Base-by-base conservation (phyloP, 352 stramenopile genomes). In the Blastocystis sp. region DNA sequence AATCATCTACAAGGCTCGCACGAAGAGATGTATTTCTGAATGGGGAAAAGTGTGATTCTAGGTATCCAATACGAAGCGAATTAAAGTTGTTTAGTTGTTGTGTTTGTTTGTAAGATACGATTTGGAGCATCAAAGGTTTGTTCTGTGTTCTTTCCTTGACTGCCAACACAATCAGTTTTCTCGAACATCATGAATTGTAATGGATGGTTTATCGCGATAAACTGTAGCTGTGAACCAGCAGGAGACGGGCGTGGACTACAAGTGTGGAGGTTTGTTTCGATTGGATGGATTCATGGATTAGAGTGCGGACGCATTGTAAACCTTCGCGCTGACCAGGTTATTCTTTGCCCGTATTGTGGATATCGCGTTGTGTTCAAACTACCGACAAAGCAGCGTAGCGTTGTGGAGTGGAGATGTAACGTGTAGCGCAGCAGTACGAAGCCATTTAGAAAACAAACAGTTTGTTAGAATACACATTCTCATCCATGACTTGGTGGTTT, bases 301-400 rank as follows among this genome's bases (percentile, higher is more conserved):
- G 69, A 81, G 29, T 81, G 69, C 40, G 69, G 69, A 34, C 29
- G 56, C 34, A 81, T 81, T 32, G 69, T 81, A 0, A 81, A 34
- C 2, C 69, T 81, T 21, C 44, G 48, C 11, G 69, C 69, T 32
- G 48, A 57, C n/a, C 40, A 81, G 3, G 27, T 51, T 1, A 61
- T 81, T 34, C 29, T 81, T 44, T 81, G 69, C 29, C 29, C 32
- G 0, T 81, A 81, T 29, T 81, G 69, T 61, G 69, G 69, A n/a
- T 81, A 81, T 64, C 69, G 69, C 14, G 69, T 81, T 27, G 69
- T 81, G 1, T 81, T 81, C 46, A 81, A 81, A 81, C 48, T 81
- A 18, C 69, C 69, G 18, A 81, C 32, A 4, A 64, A 81, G 51
- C 54, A 65, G n/a, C 32, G 69, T 81, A 63, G 24, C 7, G 14